Conservation (phyloP, 805 yeast genomes). For the Dipodascus geniculatus region DNA sequence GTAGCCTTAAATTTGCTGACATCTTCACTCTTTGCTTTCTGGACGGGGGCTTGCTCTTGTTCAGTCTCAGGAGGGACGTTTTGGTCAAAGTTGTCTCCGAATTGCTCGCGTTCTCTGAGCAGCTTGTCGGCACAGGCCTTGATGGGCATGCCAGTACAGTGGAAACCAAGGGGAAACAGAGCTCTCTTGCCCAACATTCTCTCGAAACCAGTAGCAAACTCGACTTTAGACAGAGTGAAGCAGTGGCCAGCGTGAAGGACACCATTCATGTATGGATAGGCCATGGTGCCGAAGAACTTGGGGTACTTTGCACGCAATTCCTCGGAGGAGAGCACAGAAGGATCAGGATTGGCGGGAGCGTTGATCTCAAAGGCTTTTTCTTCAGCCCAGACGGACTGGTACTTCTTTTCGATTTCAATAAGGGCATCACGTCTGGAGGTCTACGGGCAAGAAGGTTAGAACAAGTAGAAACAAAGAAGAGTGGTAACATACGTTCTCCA, state of each 20-base stretch:
- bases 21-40: slow-evolving; percentile 45
- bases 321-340: slow-evolving; percentile 44
- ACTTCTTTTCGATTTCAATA: slow-evolving; percentile 77
- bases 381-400: slow-evolving; percentile 78
- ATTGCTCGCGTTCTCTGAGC: slow-evolving; percentile 80
- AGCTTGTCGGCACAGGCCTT: slow-evolving; percentile 89
- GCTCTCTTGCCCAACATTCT: slow-evolving; percentile 91
- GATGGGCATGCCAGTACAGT: slow-evolving; percentile 99
- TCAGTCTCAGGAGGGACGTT: slow-evolving; percentile 37
- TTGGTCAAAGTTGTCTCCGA: slow-evolving; percentile 63
- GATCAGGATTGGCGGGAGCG: slow-evolving; percentile 71
- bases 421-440: slow-evolving; percentile 93
- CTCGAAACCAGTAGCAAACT: slow-evolving; percentile 85
- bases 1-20: slow-evolving; percentile 85
- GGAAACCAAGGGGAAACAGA: slow-evolving; percentile 93
- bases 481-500: background rate
- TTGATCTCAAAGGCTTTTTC: slow-evolving; percentile 78
- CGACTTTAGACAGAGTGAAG: slow-evolving; percentile 89
- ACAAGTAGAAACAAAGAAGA: background rate
- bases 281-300: slow-evolving; percentile 86
- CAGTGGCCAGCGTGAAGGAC: slow-evolving; percentile 95
- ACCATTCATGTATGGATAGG: slow-evolving; percentile 99
- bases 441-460: slow-evolving; percentile 2
- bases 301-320: slow-evolving; percentile 72
- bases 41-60: slow-evolving; percentile 12